Base-by-base conservation (phyloP, 306 rosid genomes). In the Leucaena leucocephala region DNA sequence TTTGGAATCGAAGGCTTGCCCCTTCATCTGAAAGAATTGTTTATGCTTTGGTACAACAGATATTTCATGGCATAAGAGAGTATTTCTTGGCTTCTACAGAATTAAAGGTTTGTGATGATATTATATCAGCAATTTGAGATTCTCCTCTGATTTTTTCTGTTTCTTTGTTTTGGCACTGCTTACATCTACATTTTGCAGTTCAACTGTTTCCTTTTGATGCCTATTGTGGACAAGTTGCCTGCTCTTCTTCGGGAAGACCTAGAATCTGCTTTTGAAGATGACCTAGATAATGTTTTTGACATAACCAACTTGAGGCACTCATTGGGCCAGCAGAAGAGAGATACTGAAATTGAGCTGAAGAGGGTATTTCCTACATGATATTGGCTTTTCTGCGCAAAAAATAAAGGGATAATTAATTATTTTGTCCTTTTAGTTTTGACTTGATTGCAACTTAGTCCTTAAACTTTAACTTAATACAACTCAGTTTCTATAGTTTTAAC, bases 21-120 rank as follows among this genome's bases (percentile, higher is more conserved):
- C 97, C 98, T 81, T 95, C 99, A 34, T 95, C 99, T 19, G 99
- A 95, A 86, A 90, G 97, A 82, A 91, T 95, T 79, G 98, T 95
- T 74, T 94, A 91, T 84, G 99, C 96, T 81, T 85, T 95, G 85
- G 99, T 95, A 22, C 99, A 92, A 78, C 99, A 95, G 81, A 93
- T 95, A 86, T 95, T 95, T 84, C 98, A 92, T 76, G 99, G 99
- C 80, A 95, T 95, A 78, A 84, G 93, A 81, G 98, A 95, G 70
- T 91, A 95, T 86, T 95, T 95, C 87, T 79, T 95, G 87, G 98
- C 95, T 70, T 95, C 99, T 48, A 90, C 99, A 7, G 98, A 95
- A 83, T 85, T 95, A 58, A 95, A 93, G 99, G 99, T 95, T 78
- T 83, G 96, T 58, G 33, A 77, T 27, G 27, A 27, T 27, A 27